Base-by-base conservation (phyloP, 345 rosid species). In the Camelina neglecta region DNA sequence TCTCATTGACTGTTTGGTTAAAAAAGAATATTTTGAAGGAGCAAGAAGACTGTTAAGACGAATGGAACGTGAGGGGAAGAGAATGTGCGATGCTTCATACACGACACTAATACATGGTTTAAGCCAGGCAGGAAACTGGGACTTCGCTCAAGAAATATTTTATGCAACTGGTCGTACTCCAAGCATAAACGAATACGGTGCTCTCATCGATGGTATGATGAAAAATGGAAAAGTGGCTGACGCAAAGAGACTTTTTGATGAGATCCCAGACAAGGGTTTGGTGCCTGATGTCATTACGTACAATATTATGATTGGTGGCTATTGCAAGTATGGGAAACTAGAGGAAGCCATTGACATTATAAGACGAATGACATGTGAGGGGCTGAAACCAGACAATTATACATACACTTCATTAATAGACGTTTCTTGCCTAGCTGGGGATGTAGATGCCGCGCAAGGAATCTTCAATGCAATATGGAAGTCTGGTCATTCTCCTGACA, bases 201-300 rank as follows among this genome's bases (percentile, higher is more conserved):
- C 59, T 33, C 70, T 49, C 47, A 67, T 66, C 21, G 13, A 55
- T 60, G 59, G 67, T 36, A 48, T 60, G 39, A 48, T 60, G 48
- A 71, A 38, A 60, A 71, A 38, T 60, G 59, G 49, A 3, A 71
- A 15, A 60, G 21, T 4, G 11, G 38, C 4, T 48, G 59, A 71
- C 33, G 67, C 49, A 35, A 48, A 23, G 50, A 48, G 50, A 48
- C 50, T 36, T 36, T 71, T 49, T 36, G 60, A 49, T 60, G 50
- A n/a, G n/a, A 72, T 49, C 8, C 35, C 8, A 6, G 60, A 26
- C 18, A 72, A 48, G 50, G 68, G 41, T 72, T 72, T 72, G 60
- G 50, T 60, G 50, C 39, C 75, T 36, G 51, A 60, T 60, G 41
- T 39, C 16, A 38, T 60, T 35, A 60, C 38, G 9, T 35, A 48